A percentile compares a stretch with the other conserved stretches of the same genome.
Evolutionary conservation across 768 basidiomycete genomes (phyloP).

Genomic region (Mycena leptocephala): DNA sequence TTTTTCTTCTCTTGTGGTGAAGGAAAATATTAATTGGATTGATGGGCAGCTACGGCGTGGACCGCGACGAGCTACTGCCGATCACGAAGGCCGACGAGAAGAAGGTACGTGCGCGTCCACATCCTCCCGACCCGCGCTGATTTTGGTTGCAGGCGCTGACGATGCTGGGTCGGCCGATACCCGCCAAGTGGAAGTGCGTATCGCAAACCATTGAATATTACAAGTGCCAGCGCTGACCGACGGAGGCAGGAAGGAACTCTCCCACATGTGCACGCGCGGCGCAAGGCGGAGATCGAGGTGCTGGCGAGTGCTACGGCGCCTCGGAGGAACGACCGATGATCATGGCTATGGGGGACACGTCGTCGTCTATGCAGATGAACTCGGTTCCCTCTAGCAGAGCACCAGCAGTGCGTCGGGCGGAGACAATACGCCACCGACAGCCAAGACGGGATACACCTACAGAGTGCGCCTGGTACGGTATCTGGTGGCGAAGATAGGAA

Average conservation of each 20-base stretch:
- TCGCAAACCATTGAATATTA: background rate
- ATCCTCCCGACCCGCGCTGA: background rate
- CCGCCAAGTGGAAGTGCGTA: slow-evolving; percentile 77
- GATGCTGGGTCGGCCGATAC: slow-evolving; percentile 74
- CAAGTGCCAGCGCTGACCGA: background rate
- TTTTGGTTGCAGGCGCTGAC: slow-evolving; percentile 65
- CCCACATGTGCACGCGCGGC: slow-evolving; percentile 85
- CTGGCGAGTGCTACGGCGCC: slow-evolving; percentile 50
- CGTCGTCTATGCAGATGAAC: background rate
- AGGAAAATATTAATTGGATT: background rate
- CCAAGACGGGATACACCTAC: slow-evolving; percentile 9
- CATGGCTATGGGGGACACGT: background rate
- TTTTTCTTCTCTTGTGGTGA: background rate
- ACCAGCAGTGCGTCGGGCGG: background rate
- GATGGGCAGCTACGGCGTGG: slow-evolving; percentile 70
- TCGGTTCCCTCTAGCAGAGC: background rate
- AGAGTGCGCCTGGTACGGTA: slow-evolving; percentile 44
- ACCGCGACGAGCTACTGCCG: slow-evolving; percentile 74
- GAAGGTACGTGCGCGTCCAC: slow-evolving; percentile 67
- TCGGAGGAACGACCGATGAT: background rate
- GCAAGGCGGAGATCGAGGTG: slow-evolving; percentile 95
- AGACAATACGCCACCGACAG: slow-evolving; percentile 24
- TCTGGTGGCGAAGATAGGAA: slow-evolving; percentile 43
- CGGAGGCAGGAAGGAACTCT: slow-evolving; percentile 79
- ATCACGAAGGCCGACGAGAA: slow-evolving; percentile 81